These are phyloP conservation scores for Fusarium sp. DNA, from an alignment of 2,329 filamentous ascomycete species.

Conservation along the genomic window DNA sequence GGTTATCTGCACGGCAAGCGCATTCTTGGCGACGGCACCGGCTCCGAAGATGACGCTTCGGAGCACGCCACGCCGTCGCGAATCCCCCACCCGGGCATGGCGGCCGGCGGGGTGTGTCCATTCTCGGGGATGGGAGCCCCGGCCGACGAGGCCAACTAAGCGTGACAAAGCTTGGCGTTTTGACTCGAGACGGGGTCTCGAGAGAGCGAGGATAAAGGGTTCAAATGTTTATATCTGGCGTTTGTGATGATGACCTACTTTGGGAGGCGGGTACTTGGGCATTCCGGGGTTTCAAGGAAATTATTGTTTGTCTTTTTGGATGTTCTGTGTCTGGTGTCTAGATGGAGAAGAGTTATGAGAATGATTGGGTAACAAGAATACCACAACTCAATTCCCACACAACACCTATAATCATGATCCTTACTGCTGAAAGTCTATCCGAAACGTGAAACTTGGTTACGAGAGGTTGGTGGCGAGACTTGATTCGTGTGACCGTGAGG, in stretches of 20 bases:
- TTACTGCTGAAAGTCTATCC: background rate
- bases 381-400: background rate
- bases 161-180: background rate
- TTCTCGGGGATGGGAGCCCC: slow-evolving; percentile 42
- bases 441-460: background rate
- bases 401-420: background rate
- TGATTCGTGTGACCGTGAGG: background rate
- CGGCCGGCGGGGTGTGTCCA: slow-evolving; percentile 40
- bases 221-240: slow-evolving; percentile 24
- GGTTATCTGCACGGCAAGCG: slow-evolving; percentile 74
- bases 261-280: slow-evolving; percentile 7
- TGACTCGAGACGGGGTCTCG: background rate
- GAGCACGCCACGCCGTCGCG: slow-evolving; percentile 24
- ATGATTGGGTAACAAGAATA: slow-evolving; percentile 11
- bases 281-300: slow-evolving; percentile 18
- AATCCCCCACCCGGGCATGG: slow-evolving; percentile 32
- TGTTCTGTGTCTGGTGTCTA: background rate
- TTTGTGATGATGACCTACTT: slow-evolving; percentile 28
- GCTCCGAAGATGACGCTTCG: slow-evolving; percentile 36
- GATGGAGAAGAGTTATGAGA: slow-evolving; percentile 1
- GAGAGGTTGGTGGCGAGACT: background rate
- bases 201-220: background rate
- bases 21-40: slow-evolving; percentile 57
- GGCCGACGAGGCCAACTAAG: slow-evolving; percentile 19
- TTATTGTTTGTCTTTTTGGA: slow-evolving; percentile 9